A percentile compares a stretch with the other conserved stretches of the same genome.
Evolutionary conservation across 2,329 filamentous ascomycete genomes (phyloP).

Genomic region (Mariannaea sp.): DNA sequence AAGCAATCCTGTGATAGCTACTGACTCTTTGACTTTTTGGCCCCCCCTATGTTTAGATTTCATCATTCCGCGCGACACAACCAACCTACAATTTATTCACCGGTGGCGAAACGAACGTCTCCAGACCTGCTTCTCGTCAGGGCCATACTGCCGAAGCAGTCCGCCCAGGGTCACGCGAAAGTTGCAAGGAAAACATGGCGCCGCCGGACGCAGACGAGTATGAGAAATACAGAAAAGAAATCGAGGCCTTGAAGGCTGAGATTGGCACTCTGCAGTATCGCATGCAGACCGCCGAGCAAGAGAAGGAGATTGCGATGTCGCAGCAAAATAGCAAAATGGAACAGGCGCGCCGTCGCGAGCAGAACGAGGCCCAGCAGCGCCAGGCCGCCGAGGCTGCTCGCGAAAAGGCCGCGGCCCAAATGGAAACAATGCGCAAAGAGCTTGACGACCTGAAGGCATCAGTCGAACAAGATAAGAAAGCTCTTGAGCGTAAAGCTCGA

Average conservation of each 20-base stretch:
- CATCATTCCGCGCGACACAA: conserved; percentile 57
- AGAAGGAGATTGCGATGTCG: conserved; percentile 78
- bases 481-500: conserved; percentile 70
- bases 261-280: conserved; percentile 88
- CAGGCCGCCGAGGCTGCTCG: conserved; percentile 63
- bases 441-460: conserved; percentile 56
- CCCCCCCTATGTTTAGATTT: conserved; percentile 43
- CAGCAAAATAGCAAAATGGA: conserved; percentile 84
- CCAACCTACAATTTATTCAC: conserved; percentile 65
- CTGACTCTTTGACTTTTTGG: too few species aligned
- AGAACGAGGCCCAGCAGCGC: conserved; percentile 77
- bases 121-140: conserved; percentile 48
- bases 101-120: conserved; percentile 51
- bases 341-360: conserved; percentile 78
- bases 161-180: conserved; percentile 58
- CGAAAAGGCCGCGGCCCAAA: conserved; percentile 53
- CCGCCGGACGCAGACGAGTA: conserved; percentile 64
- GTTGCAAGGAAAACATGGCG: conserved; percentile 63
- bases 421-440: conserved; percentile 57
- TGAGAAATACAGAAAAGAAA: conserved; percentile 60
- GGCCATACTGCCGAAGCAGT: conserved; percentile 47
- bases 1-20: neutral
- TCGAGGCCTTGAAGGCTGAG: conserved; percentile 86
- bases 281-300: conserved; percentile 83
- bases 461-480: conserved; percentile 61